These are phyloP conservation scores for Ailanthus altissimus DNA, from an alignment of 345 rosid genomes.

Conservation along the genomic window DNA sequence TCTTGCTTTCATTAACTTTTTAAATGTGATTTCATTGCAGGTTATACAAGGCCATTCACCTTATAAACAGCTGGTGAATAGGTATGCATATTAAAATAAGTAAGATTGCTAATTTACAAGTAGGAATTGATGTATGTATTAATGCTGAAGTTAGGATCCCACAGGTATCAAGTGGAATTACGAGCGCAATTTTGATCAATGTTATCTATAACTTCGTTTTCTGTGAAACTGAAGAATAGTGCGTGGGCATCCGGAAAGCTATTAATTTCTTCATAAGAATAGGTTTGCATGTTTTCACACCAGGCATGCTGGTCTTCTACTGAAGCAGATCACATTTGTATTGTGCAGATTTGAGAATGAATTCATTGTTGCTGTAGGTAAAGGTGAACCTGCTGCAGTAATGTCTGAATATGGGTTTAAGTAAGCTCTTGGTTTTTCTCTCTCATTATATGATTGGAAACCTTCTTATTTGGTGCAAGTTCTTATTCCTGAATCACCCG, in stretches of 20 bases:
- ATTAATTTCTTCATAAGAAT: neutral
- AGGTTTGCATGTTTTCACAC: neutral
- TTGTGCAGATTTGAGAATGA: constrained; percentile 62
- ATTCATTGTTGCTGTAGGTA: constrained; percentile 80
- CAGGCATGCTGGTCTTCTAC: neutral
- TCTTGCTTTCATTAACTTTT: neutral
- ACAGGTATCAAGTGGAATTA: neutral
- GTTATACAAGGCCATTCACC: constrained; percentile 89
- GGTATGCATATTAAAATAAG: constrained; percentile 34
- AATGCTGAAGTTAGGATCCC: neutral
- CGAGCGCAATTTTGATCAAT: neutral
- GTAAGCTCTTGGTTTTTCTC: constrained; percentile 39
- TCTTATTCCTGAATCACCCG: constrained; percentile 14
- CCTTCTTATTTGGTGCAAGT: neutral
- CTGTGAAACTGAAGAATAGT: neutral
- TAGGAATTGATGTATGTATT: neutral
- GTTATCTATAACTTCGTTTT: neutral
- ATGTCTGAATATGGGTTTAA: constrained; percentile 85
- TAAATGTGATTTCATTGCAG: constrained; percentile 36
- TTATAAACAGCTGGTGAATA: constrained; percentile 60
- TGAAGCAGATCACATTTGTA: neutral
- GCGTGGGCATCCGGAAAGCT: neutral
- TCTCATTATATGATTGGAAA: constrained; percentile 5
- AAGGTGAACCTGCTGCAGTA: constrained; percentile 87
- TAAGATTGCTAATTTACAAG: neutral